phyloP scores from a whole-genome alignment of 306 rosid species.

The Clitoria ternatea region DNA sequence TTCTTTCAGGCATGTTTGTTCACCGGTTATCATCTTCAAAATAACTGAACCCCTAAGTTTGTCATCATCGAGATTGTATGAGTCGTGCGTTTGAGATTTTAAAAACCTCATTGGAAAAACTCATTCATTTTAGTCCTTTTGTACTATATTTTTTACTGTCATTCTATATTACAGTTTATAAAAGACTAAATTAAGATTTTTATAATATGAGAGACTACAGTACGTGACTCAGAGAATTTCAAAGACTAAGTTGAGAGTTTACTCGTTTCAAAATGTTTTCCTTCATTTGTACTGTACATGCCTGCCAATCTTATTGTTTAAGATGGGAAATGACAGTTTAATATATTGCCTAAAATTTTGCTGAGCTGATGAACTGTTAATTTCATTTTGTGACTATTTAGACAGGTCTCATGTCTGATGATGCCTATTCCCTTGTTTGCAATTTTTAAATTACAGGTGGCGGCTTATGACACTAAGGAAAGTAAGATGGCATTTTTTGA shows the following conservation, averaged over 20 bases:
- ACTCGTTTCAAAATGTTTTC: background rate
- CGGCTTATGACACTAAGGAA: conserved; percentile 77
- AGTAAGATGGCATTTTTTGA: conserved; percentile 96
- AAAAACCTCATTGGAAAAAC: no score
- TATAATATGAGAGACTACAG: no score
- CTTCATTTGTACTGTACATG: background rate
- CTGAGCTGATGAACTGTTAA: background rate
- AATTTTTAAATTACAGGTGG: conserved; percentile 61
- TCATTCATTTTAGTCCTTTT: no score
- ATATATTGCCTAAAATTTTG: background rate
- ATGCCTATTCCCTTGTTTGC: background rate
- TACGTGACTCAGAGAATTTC: no score
- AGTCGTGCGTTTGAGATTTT: no score
- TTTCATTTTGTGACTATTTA: background rate
- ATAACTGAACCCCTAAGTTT: no score
- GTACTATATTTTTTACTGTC: no score
- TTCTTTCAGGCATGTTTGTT: background rate
- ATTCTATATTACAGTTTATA: no score
- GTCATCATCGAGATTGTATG: no score
- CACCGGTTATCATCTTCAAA: background rate
- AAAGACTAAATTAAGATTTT: no score
- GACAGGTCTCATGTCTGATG: background rate
- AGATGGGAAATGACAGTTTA: conserved; percentile 12
- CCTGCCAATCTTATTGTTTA: background rate
- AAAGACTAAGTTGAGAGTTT: no score